Percentiles rank a stretch among this genome's conserved stretches.
These are phyloP conservation scores for Eurotiales sp. DNA, from an alignment of 2,329 filamentous ascomycete species.

Conservation along the genomic window DNA sequence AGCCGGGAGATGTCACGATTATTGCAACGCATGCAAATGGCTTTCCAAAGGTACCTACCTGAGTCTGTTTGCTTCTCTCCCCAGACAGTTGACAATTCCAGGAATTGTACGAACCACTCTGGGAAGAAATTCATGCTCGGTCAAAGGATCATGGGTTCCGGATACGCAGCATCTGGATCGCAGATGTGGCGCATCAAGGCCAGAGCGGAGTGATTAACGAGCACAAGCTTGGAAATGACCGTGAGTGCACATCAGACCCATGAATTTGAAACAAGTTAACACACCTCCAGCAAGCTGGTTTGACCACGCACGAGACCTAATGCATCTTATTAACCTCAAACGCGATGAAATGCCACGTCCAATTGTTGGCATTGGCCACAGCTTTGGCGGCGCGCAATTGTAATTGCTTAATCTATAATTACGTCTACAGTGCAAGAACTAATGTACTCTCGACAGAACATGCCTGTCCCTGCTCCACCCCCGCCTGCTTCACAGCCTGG, in stretches of 20 bases:
- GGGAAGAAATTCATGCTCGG: slow-evolving; percentile 70
- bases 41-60: slow-evolving; percentile 84
- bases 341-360: slow-evolving; percentile 75
- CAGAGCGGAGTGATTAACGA: slow-evolving; percentile 76
- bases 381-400: slow-evolving; percentile 76
- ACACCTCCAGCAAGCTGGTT: slow-evolving; percentile 67
- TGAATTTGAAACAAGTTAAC: neutral
- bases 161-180: slow-evolving; percentile 83
- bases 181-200: slow-evolving; percentile 83
- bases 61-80: slow-evolving; percentile 3
- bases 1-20: slow-evolving; percentile 76
- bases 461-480: slow-evolving; percentile 75
- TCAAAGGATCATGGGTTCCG: slow-evolving; percentile 59
- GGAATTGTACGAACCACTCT: slow-evolving; percentile 90
- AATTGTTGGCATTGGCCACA: slow-evolving; percentile 81
- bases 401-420: slow-evolving; percentile 16
- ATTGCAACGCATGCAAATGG: slow-evolving; percentile 87
- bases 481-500: slow-evolving; percentile 68
- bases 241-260: slow-evolving; percentile 49
- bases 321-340: slow-evolving; percentile 81
- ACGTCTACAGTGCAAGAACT: neutral
- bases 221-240: slow-evolving; percentile 73
- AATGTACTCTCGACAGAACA: slow-evolving; percentile 31
- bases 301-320: slow-evolving; percentile 78
- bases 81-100: slow-evolving; percentile 31